A percentile compares a stretch with the other conserved stretches of the same genome.
Conservation (phyloP, 371 early-diverging fungal genomes). For the Mycotypha africana region DNA sequence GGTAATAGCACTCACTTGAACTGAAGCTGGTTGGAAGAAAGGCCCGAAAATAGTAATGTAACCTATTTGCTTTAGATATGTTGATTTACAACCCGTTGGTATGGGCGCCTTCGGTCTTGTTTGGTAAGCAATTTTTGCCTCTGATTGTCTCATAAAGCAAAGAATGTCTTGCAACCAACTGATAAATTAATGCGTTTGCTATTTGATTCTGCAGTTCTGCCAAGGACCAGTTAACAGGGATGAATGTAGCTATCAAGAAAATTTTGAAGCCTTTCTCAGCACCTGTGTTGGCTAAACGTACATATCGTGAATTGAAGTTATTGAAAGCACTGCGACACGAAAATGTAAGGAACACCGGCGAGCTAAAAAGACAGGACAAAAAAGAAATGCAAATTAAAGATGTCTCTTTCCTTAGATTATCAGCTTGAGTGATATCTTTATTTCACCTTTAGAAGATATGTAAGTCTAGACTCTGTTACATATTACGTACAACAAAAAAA, state of each 20-base stretch:
- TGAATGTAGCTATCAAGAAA: slow-evolving; percentile 90
- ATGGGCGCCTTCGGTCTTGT: slow-evolving; percentile 97
- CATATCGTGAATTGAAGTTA: slow-evolving; percentile 90
- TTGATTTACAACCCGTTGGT: slow-evolving; percentile 89
- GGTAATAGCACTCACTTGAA: slow-evolving; percentile 45
- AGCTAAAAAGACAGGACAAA: neutral
- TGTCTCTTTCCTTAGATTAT: slow-evolving; percentile 52
- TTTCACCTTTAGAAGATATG: slow-evolving; percentile 89
- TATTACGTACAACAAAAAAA: no score
- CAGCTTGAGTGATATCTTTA: slow-evolving; percentile 83
- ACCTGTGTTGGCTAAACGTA: slow-evolving; percentile 87
- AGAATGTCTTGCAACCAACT: no score
- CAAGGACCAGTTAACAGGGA: slow-evolving; percentile 74
- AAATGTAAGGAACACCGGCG: slow-evolving; percentile 55
- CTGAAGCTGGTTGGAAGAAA: no score
- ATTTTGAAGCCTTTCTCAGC: slow-evolving; percentile 91
- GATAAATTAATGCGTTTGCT: no score
- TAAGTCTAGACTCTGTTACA: slow-evolving; percentile 34
- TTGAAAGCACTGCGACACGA: slow-evolving; percentile 86
- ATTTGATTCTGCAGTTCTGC: slow-evolving; percentile 80
- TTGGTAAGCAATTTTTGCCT: slow-evolving; percentile 55
- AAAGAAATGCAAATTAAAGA: neutral
- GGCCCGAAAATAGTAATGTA: neutral
- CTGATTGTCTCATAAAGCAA: no score
- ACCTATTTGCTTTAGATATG: slow-evolving; percentile 55